phyloP scores from a whole-genome alignment of 495 filamentous ascomycete genomes.

The Penicillium turbatum region DNA sequence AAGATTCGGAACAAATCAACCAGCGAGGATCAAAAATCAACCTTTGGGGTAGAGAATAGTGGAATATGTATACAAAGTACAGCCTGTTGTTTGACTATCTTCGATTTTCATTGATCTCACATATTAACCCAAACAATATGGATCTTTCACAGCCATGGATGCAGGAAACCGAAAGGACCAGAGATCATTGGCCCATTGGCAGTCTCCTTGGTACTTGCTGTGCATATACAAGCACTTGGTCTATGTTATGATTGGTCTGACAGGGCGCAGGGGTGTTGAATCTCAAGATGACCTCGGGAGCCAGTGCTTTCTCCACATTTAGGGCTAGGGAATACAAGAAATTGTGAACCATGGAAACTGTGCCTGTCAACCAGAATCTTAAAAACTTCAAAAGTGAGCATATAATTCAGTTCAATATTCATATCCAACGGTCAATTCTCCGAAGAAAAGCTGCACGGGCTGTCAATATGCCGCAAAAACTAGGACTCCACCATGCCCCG shows the following conservation, averaged over 20 bases:
- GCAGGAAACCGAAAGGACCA: neutral
- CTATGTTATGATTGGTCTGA: neutral
- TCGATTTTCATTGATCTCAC: too few species aligned
- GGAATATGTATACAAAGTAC: too few species aligned
- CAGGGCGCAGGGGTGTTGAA: neutral
- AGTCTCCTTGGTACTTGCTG: neutral
- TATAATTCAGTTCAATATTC: neutral
- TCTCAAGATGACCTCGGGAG: neutral
- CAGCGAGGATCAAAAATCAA: too few species aligned
- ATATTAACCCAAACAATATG: too few species aligned
- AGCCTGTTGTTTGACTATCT: too few species aligned
- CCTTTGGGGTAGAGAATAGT: too few species aligned
- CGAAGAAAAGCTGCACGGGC: neutral
- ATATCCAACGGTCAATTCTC: neutral
- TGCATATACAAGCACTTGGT: neutral
- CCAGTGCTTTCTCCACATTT: neutral
- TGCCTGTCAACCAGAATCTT: neutral
- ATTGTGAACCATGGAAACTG: neutral
- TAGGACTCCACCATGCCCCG: slow-evolving; percentile 22
- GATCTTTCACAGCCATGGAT: neutral
- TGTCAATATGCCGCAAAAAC: neutral
- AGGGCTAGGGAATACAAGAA: neutral
- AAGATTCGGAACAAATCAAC: too few species aligned
- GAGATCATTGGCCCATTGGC: neutral
- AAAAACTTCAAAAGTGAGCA: neutral